These are phyloP conservation scores for Gossypium sturtianum DNA, from an alignment of 345 rosid genomes.

Conservation along the genomic window DNA sequence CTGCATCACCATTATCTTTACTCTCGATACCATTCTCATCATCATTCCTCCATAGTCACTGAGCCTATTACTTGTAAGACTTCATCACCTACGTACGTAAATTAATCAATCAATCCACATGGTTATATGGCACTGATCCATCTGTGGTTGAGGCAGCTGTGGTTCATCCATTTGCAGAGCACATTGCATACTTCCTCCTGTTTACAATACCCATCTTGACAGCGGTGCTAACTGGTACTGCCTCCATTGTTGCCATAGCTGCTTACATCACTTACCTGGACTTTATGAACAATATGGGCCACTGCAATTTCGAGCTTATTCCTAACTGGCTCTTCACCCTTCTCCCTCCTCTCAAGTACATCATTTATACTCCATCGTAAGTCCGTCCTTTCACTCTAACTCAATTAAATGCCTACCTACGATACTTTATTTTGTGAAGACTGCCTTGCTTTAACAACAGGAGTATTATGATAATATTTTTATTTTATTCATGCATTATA, in stretches of 20 bases:
- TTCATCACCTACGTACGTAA: too few species aligned
- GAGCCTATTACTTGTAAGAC: constrained; percentile 73
- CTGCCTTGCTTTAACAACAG: too few species aligned
- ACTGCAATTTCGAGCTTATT: neutral
- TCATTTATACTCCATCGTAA: neutral
- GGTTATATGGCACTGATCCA: neutral
- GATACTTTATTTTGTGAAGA: too few species aligned
- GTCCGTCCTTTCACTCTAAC: neutral
- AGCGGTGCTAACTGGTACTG: neutral
- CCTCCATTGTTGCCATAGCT: neutral
- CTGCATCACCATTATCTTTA: constrained; percentile 81
- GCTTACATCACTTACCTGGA: neutral
- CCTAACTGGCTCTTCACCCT: neutral
- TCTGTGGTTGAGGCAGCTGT: constrained; percentile 43
- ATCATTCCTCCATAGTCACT: constrained; percentile 76
- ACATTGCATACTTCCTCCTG: constrained; percentile 14
- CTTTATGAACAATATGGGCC: neutral
- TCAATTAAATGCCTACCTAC: too few species aligned
- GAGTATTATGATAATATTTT: too few species aligned
- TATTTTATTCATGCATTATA: neutral
- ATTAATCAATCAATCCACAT: too few species aligned
- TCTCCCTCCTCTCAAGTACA: neutral
- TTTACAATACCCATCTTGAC: neutral
- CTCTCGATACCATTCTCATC: constrained; percentile 91
- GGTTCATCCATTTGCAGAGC: constrained; percentile 82